A percentile compares a stretch with the other conserved stretches of the same genome.
Conservation (phyloP, 257 asterid species). For the Jaltomata sinuosa region DNA sequence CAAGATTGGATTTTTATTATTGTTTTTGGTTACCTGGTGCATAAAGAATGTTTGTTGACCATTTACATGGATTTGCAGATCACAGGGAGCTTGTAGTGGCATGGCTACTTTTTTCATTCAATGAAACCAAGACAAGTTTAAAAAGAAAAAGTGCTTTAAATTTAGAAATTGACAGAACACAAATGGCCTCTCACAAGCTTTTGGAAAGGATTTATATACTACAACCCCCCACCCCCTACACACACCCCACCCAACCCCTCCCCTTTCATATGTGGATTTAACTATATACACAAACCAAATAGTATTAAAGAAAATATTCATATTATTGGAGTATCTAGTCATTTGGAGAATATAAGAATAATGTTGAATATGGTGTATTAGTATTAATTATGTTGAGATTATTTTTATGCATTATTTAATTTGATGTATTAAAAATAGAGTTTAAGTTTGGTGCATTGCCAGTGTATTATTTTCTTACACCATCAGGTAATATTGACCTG, state of each 20-base stretch:
- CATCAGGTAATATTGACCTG: too few species aligned
- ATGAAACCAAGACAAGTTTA: constrained; percentile 14
- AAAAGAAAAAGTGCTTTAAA: not conserved
- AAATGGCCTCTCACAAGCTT: not conserved
- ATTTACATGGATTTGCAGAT: constrained; percentile 65
- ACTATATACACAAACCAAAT: not conserved
- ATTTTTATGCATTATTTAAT: too few species aligned
- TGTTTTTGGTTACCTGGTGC: constrained; percentile 36
- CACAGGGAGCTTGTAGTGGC: constrained; percentile 30
- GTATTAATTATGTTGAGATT: too few species aligned
- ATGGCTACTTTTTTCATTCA: constrained; percentile 34
- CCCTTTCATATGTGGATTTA: not conserved
- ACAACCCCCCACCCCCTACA: not conserved
- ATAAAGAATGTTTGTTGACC: constrained; percentile 72
- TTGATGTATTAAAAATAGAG: too few species aligned
- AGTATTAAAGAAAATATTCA: too few species aligned
- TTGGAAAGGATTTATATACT: not conserved
- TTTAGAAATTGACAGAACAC: not conserved
- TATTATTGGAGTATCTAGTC: too few species aligned
- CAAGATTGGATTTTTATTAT: not conserved
- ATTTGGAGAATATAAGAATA: too few species aligned
- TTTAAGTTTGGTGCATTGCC: too few species aligned
- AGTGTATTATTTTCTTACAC: too few species aligned
- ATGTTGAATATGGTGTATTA: too few species aligned
- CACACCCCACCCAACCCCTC: too few species aligned